These are phyloP conservation scores for Butyriboletus loyo DNA, from an alignment of 768 basidiomycete genomes.

Conservation along the genomic window DNA sequence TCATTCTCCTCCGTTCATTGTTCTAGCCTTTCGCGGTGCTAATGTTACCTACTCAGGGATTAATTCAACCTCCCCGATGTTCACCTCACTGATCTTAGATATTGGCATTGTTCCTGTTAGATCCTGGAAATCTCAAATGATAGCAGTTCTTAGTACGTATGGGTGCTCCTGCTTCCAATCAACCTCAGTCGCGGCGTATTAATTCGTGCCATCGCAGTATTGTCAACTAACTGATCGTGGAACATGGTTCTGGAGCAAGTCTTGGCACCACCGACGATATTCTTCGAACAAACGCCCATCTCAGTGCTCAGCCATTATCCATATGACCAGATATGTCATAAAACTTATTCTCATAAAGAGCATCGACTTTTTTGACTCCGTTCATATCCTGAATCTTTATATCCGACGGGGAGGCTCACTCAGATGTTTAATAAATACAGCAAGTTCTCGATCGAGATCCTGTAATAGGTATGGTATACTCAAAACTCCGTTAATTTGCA, in stretches of 20 bases:
- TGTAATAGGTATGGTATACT: neutral
- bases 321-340: neutral
- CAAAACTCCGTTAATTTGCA: constrained; percentile 2
- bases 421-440: neutral
- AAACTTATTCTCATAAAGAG: neutral
- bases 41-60: neutral
- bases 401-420: neutral
- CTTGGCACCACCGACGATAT: neutral
- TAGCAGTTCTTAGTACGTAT: neutral
- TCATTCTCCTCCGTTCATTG: neutral
- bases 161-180: neutral
- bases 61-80: neutral
- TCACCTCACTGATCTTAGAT: neutral
- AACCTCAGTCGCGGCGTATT: neutral
- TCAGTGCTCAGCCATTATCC: neutral
- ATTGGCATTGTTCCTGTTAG: neutral
- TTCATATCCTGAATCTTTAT: neutral
- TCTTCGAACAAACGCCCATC: neutral
- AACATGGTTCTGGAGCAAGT: neutral
- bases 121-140: neutral
- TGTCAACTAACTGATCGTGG: neutral
- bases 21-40: neutral
- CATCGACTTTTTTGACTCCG: neutral
- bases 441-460: constrained; percentile 1
- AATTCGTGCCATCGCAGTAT: neutral